These are phyloP conservation scores for Serendipita vermifera DNA, from an alignment of 768 basidiomycete species.

Conservation along the genomic window DNA sequence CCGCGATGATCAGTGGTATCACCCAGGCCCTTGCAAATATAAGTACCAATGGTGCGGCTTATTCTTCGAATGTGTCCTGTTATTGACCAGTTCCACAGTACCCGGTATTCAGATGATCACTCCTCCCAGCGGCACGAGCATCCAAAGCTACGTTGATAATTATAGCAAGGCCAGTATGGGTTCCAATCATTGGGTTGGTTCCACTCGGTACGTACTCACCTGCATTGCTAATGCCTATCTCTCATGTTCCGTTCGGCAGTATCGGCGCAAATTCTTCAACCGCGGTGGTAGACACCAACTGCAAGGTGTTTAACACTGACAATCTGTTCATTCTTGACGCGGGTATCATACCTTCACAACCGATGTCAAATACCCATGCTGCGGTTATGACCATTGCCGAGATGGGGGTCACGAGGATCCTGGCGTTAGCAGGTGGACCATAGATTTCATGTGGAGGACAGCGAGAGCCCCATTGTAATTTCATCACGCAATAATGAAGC, in stretches of 20 bases:
- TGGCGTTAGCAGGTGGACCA: no score
- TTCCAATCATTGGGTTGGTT: constrained; percentile 55
- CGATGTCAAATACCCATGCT: no score
- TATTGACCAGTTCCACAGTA: constrained; percentile 24
- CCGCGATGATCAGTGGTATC: constrained; percentile 35
- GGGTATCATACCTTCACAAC: no score
- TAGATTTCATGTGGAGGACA: no score
- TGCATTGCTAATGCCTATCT: neutral
- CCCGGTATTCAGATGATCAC: constrained; percentile 42
- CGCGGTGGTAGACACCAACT: constrained; percentile 43
- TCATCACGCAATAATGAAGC: no score
- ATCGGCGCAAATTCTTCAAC: constrained; percentile 31
- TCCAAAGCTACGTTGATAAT: constrained; percentile 36
- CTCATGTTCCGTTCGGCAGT: constrained; percentile 16
- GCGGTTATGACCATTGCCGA: no score
- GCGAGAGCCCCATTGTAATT: no score
- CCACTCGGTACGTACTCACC: no score
- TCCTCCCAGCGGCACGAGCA: constrained; percentile 44
- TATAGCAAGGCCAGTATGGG: constrained; percentile 26
- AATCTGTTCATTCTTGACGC: no score
- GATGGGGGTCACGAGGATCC: no score
- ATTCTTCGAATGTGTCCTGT: neutral
- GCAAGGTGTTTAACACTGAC: constrained; percentile 38
- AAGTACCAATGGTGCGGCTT: constrained; percentile 28
- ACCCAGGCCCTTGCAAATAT: constrained; percentile 35